Conservation (phyloP, 306 rosid species). For the Acmispon strigosus region DNA sequence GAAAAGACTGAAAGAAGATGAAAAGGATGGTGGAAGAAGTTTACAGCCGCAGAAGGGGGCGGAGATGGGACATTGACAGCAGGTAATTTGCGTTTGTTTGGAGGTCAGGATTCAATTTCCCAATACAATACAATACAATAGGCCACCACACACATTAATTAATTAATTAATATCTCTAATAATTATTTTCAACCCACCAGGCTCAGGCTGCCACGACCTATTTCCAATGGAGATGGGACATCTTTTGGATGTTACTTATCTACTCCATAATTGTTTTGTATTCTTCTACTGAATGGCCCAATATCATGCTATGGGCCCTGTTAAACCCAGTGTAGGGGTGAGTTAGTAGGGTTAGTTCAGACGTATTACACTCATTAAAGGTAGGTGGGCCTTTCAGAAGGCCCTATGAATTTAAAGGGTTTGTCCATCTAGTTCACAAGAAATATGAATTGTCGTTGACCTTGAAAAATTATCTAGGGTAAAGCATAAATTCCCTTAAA, state of each 20-base stretch:
- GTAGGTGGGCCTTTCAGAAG: neutral
- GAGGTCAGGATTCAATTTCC: neutral
- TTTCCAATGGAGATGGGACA: slow-evolving; percentile 1
- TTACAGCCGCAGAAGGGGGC: neutral
- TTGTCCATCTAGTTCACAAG: neutral
- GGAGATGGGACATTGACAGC: slow-evolving; percentile 22
- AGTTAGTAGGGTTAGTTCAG: neutral
- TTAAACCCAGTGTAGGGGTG: neutral
- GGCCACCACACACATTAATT: slow-evolving; percentile 23
- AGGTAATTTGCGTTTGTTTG: neutral
- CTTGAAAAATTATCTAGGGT: too few relatives aligned
- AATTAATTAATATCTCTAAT: slow-evolving; percentile 12
- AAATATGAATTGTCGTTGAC: neutral
- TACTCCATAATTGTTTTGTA: neutral
- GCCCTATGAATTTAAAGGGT: neutral
- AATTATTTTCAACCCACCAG: slow-evolving; percentile 26
- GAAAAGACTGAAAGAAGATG: neutral
- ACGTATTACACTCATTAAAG: neutral
- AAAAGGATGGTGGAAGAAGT: neutral
- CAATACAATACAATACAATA: too few relatives aligned
- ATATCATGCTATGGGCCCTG: neutral
- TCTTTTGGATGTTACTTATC: neutral
- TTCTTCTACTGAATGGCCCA: neutral
- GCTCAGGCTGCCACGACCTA: slow-evolving; percentile 11
- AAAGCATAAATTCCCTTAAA: too few relatives aligned